Conservation (phyloP, 2,329 filamentous ascomycete species). For the Grosmannia penicillata region DNA sequence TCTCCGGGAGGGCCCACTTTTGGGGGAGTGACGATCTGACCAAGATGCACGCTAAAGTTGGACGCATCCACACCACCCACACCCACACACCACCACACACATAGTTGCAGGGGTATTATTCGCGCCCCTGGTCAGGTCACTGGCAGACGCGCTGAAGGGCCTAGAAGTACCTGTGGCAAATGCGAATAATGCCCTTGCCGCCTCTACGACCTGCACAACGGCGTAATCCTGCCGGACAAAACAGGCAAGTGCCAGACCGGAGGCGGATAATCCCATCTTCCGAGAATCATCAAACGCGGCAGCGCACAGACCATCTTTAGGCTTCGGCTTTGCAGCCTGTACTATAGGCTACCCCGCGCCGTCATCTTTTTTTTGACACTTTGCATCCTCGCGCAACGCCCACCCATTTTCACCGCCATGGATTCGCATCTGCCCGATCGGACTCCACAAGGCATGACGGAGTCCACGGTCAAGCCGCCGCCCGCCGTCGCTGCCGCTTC, state of each 20-base stretch:
- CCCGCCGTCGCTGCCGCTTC: neutral
- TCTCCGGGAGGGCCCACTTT: neutral
- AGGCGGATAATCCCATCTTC: neutral
- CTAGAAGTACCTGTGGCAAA: too few relatives aligned
- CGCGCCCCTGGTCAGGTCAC: too few relatives aligned
- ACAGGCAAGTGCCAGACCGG: neutral
- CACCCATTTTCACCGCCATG: neutral
- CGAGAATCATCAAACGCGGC: neutral
- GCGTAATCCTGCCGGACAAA: neutral
- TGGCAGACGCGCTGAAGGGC: too few relatives aligned
- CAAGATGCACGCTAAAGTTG: neutral
- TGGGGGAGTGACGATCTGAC: neutral
- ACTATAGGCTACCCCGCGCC: neutral
- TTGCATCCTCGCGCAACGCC: neutral
- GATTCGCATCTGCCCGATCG: neutral
- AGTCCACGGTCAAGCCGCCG: neutral
- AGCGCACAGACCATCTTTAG: neutral
- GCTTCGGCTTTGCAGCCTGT: neutral
- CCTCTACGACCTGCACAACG: neutral
- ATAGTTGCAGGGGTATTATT: too few relatives aligned
- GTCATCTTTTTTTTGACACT: neutral
- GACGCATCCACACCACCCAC: neutral
- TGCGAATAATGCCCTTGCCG: too few relatives aligned
- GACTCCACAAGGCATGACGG: neutral
- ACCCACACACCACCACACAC: neutral